Conservation (phyloP, 371 early-diverging fungal genomes). For the Mortierella sp. region DNA sequence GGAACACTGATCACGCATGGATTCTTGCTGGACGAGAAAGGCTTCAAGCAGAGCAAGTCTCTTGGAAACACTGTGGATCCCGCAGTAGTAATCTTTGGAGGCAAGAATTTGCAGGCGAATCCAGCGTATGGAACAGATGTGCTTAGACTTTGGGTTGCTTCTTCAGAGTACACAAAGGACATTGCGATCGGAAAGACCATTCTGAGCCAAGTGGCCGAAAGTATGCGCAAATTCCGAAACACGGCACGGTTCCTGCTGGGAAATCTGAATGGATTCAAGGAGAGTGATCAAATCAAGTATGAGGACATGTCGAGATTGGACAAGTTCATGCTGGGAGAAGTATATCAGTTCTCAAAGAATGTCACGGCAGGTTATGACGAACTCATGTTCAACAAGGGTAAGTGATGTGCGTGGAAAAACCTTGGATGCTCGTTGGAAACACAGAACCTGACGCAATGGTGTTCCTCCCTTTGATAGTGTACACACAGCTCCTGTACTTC, state of each 20-base stretch:
- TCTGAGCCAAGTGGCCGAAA: slow-evolving; percentile 73
- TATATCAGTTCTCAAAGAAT: slow-evolving; percentile 66
- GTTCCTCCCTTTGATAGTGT: slow-evolving; percentile 57
- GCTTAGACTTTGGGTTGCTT: slow-evolving; percentile 86
- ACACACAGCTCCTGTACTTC: slow-evolving; percentile 75
- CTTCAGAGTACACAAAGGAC: slow-evolving; percentile 85
- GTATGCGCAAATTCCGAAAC: slow-evolving; percentile 80
- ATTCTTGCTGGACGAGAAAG: slow-evolving; percentile 90
- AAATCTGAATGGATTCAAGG: slow-evolving; percentile 76
- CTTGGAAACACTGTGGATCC: slow-evolving; percentile 93
- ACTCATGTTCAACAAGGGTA: slow-evolving; percentile 77
- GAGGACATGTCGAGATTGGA: slow-evolving; percentile 71
- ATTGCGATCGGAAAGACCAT: slow-evolving; percentile 79
- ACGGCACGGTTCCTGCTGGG: slow-evolving; percentile 85
- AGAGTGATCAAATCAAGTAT: slow-evolving; percentile 62
- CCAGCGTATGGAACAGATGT: slow-evolving; percentile 91
- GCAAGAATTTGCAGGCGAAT: slow-evolving; percentile 71
- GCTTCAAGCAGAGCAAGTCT: slow-evolving; percentile 95
- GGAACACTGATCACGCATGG: slow-evolving; percentile 91
- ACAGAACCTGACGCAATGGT: too few relatives aligned
- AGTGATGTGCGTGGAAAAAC: background rate
- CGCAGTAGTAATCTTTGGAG: slow-evolving; percentile 73
- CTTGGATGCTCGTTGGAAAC: too few relatives aligned
- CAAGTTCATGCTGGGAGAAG: slow-evolving; percentile 75
- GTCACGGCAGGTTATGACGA: slow-evolving; percentile 71